Conservation (phyloP, 306 rosid genomes). For the Luffa acutangula region DNA sequence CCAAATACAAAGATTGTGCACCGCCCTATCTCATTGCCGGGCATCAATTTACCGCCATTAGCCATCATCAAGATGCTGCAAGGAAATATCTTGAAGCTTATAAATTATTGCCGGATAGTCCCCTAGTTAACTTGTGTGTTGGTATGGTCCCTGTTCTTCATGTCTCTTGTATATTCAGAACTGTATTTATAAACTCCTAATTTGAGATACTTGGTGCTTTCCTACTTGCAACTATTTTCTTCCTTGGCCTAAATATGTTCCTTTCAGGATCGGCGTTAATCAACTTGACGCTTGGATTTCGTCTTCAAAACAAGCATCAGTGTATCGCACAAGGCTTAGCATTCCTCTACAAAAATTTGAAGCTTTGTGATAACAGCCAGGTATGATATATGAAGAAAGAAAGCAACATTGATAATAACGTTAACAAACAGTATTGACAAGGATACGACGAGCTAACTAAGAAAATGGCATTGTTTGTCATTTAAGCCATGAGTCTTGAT, state of each 20-base stretch:
- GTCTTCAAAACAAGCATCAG: conserved; percentile 89
- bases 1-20: conserved; percentile 54
- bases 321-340: conserved; percentile 81
- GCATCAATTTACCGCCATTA: conserved; percentile 54
- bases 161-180: background rate
- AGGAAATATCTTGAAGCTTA: conserved; percentile 88
- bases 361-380: conserved; percentile 65
- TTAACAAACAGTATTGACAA: too few species aligned
- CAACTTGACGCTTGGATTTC: conserved; percentile 70
- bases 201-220: background rate
- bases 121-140: conserved; percentile 77
- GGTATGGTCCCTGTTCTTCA: conserved; percentile 33
- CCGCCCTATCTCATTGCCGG: conserved; percentile 71
- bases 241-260: background rate
- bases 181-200: background rate
- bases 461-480: background rate
- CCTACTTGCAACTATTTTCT: background rate
- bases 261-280: conserved; percentile 66
- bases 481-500: background rate
- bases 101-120: conserved; percentile 56
- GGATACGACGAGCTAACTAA: too few species aligned
- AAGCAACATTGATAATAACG: too few species aligned
- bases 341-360: conserved; percentile 66
- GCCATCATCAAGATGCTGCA: conserved; percentile 88
- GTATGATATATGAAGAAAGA: conserved; percentile 14